Evolutionary conservation across 805 yeast genomes (phyloP).

Genomic region (Saturnispora halmiae): DNA sequence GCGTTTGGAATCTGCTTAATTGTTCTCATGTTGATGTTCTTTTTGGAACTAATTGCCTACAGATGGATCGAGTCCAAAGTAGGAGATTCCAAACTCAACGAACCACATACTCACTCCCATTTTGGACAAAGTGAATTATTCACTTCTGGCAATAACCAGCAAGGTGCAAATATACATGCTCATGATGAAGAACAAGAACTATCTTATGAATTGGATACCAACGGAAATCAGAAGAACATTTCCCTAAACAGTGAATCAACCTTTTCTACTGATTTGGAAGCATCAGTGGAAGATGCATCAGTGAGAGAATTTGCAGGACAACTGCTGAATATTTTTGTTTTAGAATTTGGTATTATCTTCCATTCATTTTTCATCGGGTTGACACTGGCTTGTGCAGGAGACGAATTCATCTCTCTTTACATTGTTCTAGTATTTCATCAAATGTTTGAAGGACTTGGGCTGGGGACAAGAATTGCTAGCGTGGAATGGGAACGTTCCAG

Average conservation of each 20-base stretch:
- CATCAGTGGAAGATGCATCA: background rate
- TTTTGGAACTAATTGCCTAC: constrained; percentile 43
- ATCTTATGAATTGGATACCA: too few species aligned
- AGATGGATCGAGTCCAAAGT: constrained; percentile 32
- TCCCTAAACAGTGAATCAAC: background rate
- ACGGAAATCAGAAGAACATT: too few species aligned
- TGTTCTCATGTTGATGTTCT: constrained; percentile 42
- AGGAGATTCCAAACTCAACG: constrained; percentile 17
- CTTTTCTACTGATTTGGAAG: background rate
- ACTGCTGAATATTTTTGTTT: constrained; percentile 43
- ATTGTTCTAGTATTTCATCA: constrained; percentile 69
- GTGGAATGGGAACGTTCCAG: constrained; percentile 31
- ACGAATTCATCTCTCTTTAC: constrained; percentile 62
- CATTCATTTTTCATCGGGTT: constrained; percentile 80
- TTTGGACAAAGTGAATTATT: constrained; percentile 36
- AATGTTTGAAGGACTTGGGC: constrained; percentile 77
- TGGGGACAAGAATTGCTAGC: constrained; percentile 67
- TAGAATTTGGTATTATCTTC: constrained; percentile 75
- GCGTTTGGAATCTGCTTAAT: constrained; percentile 47
- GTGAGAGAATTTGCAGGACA: constrained; percentile 41
- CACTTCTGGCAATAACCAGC: background rate
- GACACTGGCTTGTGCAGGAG: constrained; percentile 69
- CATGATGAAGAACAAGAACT: constrained; percentile 6
- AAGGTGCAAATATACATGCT: background rate
- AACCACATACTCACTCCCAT: constrained; percentile 42